phyloP scores from a whole-genome alignment of 2,329 filamentous ascomycete genomes.

The Ceratocystis smalleyi region DNA sequence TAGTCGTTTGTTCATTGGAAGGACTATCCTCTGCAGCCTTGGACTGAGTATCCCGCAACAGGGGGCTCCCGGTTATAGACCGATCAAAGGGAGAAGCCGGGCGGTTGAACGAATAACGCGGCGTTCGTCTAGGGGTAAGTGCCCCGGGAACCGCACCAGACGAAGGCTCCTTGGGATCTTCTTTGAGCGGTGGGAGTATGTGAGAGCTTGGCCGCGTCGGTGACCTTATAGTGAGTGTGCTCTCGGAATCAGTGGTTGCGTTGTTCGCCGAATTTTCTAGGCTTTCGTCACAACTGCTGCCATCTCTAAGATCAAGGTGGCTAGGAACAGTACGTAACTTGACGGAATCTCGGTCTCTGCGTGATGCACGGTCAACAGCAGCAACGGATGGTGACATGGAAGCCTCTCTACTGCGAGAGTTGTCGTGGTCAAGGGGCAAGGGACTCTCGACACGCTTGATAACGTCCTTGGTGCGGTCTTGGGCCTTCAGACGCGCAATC shows the following conservation, averaged over 20 bases:
- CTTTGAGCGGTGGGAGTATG: not conserved
- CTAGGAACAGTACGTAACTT: slow-evolving; percentile 10
- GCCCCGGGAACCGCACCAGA: not conserved
- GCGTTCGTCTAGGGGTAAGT: not conserved
- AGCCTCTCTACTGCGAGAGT: slow-evolving; percentile 9
- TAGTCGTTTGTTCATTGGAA: slow-evolving; percentile 37
- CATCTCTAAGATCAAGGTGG: slow-evolving; percentile 6
- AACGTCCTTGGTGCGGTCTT: slow-evolving; percentile 6
- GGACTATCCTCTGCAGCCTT: slow-evolving; percentile 25
- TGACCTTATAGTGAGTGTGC: not conserved
- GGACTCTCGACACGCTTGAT: slow-evolving; percentile 14
- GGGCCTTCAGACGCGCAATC: slow-evolving; percentile 11
- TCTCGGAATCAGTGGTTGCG: not conserved
- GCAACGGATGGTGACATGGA: slow-evolving; percentile 8
- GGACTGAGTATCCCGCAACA: slow-evolving; percentile 21
- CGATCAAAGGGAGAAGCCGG: slow-evolving; percentile 3
- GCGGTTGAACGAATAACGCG: not conserved
- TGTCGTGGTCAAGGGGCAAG: slow-evolving; percentile 4
- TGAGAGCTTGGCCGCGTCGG: not conserved
- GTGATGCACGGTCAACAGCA: not conserved
- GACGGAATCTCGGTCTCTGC: slow-evolving; percentile 1
- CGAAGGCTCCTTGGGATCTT: slow-evolving; percentile 1
- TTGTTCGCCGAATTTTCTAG: not conserved
- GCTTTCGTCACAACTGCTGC: slow-evolving; percentile 5
- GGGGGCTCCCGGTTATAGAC: not conserved